Percentiles rank a stretch among this genome's conserved stretches.
phyloP scores from a whole-genome alignment of 1,284 basidiomycete species.

The Moesziomyces antarcticus region DNA sequence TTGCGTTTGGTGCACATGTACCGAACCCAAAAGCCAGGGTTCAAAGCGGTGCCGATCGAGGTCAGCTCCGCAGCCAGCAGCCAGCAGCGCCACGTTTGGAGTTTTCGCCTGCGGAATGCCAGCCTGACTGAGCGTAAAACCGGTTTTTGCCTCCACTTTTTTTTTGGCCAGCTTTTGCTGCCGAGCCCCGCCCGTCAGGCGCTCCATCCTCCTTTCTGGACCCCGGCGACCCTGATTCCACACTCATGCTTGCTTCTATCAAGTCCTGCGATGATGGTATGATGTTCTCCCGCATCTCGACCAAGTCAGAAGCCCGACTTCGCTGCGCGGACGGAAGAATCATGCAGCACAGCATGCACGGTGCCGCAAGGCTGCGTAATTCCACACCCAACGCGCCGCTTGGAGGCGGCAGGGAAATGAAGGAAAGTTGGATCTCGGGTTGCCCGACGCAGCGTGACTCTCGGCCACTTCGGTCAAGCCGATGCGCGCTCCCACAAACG shows the following conservation, averaged over 20 bases:
- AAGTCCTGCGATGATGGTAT: not conserved
- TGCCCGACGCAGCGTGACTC: not conserved
- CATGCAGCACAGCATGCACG: not conserved
- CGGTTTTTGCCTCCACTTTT: not conserved
- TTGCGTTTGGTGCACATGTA: no score
- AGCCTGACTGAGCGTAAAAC: not conserved
- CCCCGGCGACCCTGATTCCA: not conserved
- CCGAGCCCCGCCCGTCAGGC: no score
- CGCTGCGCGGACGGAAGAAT: no score
- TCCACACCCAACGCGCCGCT: slow-evolving; percentile 2
- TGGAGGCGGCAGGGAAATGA: not conserved
- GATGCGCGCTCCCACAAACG: not conserved
- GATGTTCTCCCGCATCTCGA: no score
- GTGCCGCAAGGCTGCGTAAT: slow-evolving; percentile 9
- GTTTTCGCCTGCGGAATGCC: not conserved
- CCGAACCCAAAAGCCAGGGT: slow-evolving; percentile 5
- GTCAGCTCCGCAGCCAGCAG: slow-evolving; percentile 1
- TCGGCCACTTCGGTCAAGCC: not conserved
- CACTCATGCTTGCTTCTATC: not conserved
- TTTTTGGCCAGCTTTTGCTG: no score
- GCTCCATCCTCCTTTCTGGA: no score
- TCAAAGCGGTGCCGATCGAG: slow-evolving; percentile 8
- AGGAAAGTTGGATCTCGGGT: no score
- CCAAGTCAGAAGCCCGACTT: no score
- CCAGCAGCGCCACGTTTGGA: not conserved